Percentiles rank a stretch among this genome's conserved stretches.
Conservation (phyloP, 1,139 yeast species). For the Pneumocystis canis region DNA sequence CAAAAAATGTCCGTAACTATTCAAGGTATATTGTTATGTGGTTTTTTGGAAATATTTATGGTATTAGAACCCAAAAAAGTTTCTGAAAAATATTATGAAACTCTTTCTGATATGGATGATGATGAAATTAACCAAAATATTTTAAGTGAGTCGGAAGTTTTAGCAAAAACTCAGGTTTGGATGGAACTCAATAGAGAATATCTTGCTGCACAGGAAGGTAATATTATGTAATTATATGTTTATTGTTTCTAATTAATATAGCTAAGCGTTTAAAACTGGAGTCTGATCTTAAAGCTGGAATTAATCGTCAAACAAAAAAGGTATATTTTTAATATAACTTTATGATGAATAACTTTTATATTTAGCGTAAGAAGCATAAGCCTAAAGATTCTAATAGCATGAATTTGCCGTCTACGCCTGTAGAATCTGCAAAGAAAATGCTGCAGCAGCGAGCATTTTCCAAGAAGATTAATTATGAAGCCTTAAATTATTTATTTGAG, state of each 20-base stretch:
- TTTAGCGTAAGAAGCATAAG: conserved; percentile 15
- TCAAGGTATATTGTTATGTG: conserved; percentile 15
- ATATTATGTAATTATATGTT: not conserved
- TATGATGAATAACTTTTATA: not conserved
- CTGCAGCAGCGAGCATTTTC: conserved; percentile 58
- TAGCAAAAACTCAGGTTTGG: conserved; percentile 70
- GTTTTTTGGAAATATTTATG: conserved; percentile 8
- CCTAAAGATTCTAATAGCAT: conserved; percentile 18
- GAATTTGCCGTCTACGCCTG: conserved; percentile 46
- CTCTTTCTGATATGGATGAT: conserved; percentile 68
- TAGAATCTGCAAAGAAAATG: conserved; percentile 62
- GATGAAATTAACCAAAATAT: conserved; percentile 50
- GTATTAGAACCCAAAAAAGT: not conserved
- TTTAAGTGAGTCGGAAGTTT: conserved; percentile 51
- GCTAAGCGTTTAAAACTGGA: conserved; percentile 61
- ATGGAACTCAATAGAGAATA: conserved; percentile 76
- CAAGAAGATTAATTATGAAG: conserved; percentile 74
- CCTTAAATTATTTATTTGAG: conserved; percentile 48
- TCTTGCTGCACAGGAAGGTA: conserved; percentile 63
- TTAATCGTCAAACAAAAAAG: conserved; percentile 24
- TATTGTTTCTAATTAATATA: not conserved
- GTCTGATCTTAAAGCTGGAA: conserved; percentile 49
- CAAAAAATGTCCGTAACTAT: conserved; percentile 7
- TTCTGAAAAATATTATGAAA: conserved; percentile 11
- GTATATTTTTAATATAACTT: conserved; percentile 11